These are phyloP conservation scores for Phylloporus sp. DNA, from an alignment of 768 basidiomycete genomes.

Conservation along the genomic window DNA sequence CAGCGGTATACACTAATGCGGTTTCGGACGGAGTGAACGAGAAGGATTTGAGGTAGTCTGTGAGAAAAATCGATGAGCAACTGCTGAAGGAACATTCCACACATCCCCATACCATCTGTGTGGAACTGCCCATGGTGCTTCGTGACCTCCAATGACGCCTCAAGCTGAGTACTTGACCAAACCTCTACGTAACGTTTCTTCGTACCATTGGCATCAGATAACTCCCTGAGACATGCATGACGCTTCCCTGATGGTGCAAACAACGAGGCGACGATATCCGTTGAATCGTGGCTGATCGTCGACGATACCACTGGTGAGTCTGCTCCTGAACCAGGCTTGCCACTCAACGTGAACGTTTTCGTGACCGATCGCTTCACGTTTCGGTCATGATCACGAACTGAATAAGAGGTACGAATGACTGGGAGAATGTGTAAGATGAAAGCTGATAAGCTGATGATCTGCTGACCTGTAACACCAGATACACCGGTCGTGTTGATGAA, in stretches of 20 bases:
- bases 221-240: slow-evolving; percentile 45
- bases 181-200: slow-evolving; percentile 58
- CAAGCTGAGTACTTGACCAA: slow-evolving; percentile 45
- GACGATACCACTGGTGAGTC: slow-evolving; percentile 11
- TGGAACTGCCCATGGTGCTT: slow-evolving; percentile 58
- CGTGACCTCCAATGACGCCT: slow-evolving; percentile 52
- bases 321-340: slow-evolving; percentile 11
- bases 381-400: slow-evolving; percentile 46
- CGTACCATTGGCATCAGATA: slow-evolving; percentile 17
- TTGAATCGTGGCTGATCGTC: slow-evolving; percentile 14
- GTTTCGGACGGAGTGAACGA: slow-evolving; percentile 52
- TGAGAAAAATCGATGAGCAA: neutral
- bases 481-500: slow-evolving; percentile 26
- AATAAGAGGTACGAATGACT: slow-evolving; percentile 45
- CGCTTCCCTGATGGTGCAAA: slow-evolving; percentile 40
- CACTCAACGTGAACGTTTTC: slow-evolving; percentile 35
- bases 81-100: neutral
- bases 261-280: slow-evolving; percentile 39
- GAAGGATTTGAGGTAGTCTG: slow-evolving; percentile 51
- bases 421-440: neutral
- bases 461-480: slow-evolving; percentile 16
- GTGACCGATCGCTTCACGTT: slow-evolving; percentile 45
- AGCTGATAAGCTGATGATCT: neutral
- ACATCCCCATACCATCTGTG: slow-evolving; percentile 45
- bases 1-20: slow-evolving; percentile 58